These are phyloP conservation scores for Xylaria sp. DNA, from an alignment of 2,329 filamentous ascomycete species.

Conservation along the genomic window DNA sequence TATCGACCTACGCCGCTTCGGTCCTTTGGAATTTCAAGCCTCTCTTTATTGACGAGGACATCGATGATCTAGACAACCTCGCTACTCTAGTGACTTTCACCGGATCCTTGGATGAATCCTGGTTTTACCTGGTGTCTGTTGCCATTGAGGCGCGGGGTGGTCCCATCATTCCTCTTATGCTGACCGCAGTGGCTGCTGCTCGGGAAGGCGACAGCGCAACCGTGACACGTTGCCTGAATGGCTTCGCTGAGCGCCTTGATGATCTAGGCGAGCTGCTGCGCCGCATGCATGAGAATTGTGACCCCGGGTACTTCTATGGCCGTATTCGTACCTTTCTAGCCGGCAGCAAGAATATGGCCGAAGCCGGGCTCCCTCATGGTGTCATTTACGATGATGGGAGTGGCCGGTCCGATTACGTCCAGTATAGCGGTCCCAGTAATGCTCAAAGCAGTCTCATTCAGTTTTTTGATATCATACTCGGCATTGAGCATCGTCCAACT, in stretches of 20 bases:
- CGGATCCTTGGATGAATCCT: slow-evolving; percentile 94
- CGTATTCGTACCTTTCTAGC: slow-evolving; percentile 96
- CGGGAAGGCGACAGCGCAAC: slow-evolving; percentile 73
- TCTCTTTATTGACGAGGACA: slow-evolving; percentile 82
- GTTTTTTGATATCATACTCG: slow-evolving; percentile 93
- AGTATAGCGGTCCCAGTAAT: slow-evolving; percentile 94
- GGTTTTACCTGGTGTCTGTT: slow-evolving; percentile 97
- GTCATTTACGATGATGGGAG: slow-evolving; percentile 87
- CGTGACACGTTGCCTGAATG: slow-evolving; percentile 80
- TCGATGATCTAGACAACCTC: slow-evolving; percentile 87
- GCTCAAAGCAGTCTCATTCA: slow-evolving; percentile 97
- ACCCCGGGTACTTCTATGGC: slow-evolving; percentile 94
- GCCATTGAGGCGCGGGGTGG: slow-evolving; percentile 94
- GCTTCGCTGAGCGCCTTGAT: slow-evolving; percentile 87
- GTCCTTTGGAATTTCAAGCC: slow-evolving; percentile 98
- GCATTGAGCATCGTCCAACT: slow-evolving; percentile 89
- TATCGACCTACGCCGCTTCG: slow-evolving; percentile 91
- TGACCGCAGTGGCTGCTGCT: slow-evolving; percentile 84
- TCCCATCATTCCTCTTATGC: slow-evolving; percentile 87
- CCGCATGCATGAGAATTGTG: slow-evolving; percentile 95
- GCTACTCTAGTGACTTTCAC: slow-evolving; percentile 91
- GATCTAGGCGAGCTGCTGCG: slow-evolving; percentile 82
- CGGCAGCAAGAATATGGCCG: slow-evolving; percentile 96
- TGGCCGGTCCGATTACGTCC: slow-evolving; percentile 74
- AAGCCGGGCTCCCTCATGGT: slow-evolving; percentile 88